Percentiles rank a stretch among this genome's conserved stretches.
These are phyloP conservation scores for Penicillium italicum DNA, from an alignment of 2,329 filamentous ascomycete genomes.

Conservation along the genomic window DNA sequence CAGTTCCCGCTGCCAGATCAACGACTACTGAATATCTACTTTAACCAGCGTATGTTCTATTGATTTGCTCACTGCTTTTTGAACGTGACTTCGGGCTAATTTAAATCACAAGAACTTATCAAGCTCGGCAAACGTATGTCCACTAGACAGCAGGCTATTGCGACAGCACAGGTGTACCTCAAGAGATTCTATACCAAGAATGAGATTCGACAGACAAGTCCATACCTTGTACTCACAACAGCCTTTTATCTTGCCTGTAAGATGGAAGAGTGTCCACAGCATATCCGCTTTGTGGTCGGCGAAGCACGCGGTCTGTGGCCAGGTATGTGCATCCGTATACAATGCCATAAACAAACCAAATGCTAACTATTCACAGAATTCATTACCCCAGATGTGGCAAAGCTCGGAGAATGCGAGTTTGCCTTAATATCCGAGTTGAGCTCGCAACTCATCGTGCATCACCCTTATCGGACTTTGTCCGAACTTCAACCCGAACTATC, in stretches of 20 bases:
- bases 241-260: slow-evolving; percentile 94
- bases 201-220: slow-evolving; percentile 88
- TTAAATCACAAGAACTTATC: slow-evolving; percentile 56
- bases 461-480: slow-evolving; percentile 79
- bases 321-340: slow-evolving; percentile 43
- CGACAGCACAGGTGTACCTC: slow-evolving; percentile 91
- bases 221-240: slow-evolving; percentile 88
- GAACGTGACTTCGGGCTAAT: background rate
- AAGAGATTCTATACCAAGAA: slow-evolving; percentile 90
- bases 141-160: slow-evolving; percentile 84
- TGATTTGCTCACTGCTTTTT: background rate
- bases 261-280: slow-evolving; percentile 95
- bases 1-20: slow-evolving; percentile 79
- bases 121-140: slow-evolving; percentile 80
- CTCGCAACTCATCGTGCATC: slow-evolving; percentile 83
- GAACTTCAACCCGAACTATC: slow-evolving; percentile 66
- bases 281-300: slow-evolving; percentile 83
- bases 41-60: slow-evolving; percentile 70
- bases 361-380: slow-evolving; percentile 52
- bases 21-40: slow-evolving; percentile 82
- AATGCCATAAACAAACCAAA: background rate
- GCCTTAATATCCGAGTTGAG: slow-evolving; percentile 86
- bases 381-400: slow-evolving; percentile 70
- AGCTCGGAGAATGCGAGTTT: slow-evolving; percentile 92
- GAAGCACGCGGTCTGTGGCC: slow-evolving; percentile 85